Evolutionary conservation across 2,329 filamentous ascomycete species (phyloP), one percentile per base, ranked within the genome.

Genomic region (Xylariaceae sp.): DNA sequence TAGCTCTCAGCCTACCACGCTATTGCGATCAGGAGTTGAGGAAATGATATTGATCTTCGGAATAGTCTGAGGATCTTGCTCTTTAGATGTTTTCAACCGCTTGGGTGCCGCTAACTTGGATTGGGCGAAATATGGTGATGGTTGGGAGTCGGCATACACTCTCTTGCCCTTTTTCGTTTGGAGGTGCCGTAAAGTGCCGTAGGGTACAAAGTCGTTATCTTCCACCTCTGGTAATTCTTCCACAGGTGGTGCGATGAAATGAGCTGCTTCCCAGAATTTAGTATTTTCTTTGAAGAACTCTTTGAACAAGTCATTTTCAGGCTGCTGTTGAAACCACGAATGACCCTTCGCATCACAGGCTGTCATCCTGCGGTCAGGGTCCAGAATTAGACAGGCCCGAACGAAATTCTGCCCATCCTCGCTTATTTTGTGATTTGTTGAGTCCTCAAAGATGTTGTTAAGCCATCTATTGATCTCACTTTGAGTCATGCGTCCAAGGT

Each of bases 311-410:
- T 20, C 26, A 20, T 37, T 55, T 20, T 53, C 58, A 37, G 44
- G 44, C 6, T 56, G 32, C 44, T 49, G 46, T n/a, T 59, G 61
- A 53, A 78, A 71, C 76, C 76, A 79, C 29, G 53, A 40, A 60
- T 79, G 74, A 18, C 56, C 43, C 46, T 72, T 64, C 19, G 72
- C 70, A 55, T 71, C 48, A 1, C 43, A 37, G 4, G 73, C 72
- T 20, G 71, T 73, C 45, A 74, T 69, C 48, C 77, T 67, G 10
- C 56, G 29, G 5, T 54, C 43, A 32, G 72, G 67, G 40, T 74
- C 65, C 20, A 68, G 58, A 16, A 61, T 55, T 2, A 79, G 62
- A 48, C 77, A 76, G 21, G 51, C 52, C 12, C 65, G 66, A 48
- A 79, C 67, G 50, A 75, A 76, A 18, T 63, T 50, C 57, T 65